A percentile compares a stretch with the other conserved stretches of the same genome.
Conservation (phyloP, 768 basidiomycete species). For the Panaeolus papilionaceus region DNA sequence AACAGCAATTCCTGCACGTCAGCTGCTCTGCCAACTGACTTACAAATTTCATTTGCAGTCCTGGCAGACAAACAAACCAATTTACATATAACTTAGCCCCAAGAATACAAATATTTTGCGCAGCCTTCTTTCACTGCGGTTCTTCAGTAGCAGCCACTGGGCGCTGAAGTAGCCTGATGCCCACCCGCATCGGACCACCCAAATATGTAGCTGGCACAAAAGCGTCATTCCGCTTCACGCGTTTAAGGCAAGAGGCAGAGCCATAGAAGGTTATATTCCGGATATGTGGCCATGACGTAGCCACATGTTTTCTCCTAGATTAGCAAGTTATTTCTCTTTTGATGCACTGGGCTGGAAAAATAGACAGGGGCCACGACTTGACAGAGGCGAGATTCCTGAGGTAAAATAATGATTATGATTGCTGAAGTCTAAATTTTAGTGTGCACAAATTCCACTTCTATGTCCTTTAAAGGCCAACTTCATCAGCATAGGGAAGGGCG, state of each 20-base stretch:
- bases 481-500: conserved; percentile 83
- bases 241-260: no score
- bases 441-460: conserved; percentile 10
- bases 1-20: background rate
- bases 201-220: no score
- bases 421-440: conserved; percentile 14
- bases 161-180: background rate
- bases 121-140: background rate
- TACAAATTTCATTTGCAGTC: background rate
- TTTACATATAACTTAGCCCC: background rate
- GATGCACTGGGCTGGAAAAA: background rate
- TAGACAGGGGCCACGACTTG: background rate
- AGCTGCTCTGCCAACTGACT: background rate
- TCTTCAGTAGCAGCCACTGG: no score
- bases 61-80: background rate
- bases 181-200: background rate
- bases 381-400: background rate
- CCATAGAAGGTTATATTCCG: no score
- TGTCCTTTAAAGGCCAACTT: conserved; percentile 70
- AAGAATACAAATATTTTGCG: background rate
- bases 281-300: background rate
- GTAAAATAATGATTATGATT: conserved; percentile 13
- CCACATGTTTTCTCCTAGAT: background rate
- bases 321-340: background rate
- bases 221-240: no score